phyloP scores from a whole-genome alignment of 371 early-diverging fungal genomes.

The Actinomortierella ambigua region DNA sequence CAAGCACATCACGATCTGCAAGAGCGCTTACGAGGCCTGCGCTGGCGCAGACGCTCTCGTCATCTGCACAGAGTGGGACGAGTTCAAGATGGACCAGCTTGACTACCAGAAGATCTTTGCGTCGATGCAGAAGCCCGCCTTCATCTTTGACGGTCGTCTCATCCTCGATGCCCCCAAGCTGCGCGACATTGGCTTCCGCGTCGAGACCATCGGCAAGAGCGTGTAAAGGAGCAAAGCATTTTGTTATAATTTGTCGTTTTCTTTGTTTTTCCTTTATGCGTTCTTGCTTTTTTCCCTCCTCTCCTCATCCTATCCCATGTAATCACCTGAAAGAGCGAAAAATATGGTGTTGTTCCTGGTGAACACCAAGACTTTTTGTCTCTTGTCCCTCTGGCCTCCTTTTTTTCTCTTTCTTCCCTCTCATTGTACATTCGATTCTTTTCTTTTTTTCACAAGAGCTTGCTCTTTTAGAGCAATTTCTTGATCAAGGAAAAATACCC shows the following conservation, averaged over 20 bases:
- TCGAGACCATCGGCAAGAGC: conserved; percentile 82
- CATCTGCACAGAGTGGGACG: conserved; percentile 93
- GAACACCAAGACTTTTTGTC: no score
- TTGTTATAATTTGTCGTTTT: neutral
- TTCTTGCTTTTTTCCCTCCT: neutral
- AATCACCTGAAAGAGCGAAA: no score
- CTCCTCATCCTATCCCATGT: neutral
- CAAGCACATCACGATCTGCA: conserved; percentile 67
- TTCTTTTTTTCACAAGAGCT: no score
- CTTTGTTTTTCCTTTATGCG: neutral
- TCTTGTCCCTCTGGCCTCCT: no score
- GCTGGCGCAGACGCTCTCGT: conserved; percentile 84
- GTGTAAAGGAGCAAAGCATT: conserved; percentile 19
- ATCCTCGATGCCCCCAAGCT: conserved; percentile 79
- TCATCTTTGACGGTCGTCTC: conserved; percentile 93
- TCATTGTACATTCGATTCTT: no score
- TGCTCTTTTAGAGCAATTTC: no score
- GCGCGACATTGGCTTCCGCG: conserved; percentile 83
- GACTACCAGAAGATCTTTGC: conserved; percentile 79
- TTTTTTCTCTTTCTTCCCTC: no score
- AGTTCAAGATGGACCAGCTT: conserved; percentile 73
- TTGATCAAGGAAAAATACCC: no score
- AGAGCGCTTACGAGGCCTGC: conserved; percentile 70
- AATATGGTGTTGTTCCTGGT: no score
- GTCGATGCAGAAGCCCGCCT: conserved; percentile 88